Evolutionary conservation across 148 eudicot species (phyloP).

Genomic region (Chenopodium suecicum): DNA sequence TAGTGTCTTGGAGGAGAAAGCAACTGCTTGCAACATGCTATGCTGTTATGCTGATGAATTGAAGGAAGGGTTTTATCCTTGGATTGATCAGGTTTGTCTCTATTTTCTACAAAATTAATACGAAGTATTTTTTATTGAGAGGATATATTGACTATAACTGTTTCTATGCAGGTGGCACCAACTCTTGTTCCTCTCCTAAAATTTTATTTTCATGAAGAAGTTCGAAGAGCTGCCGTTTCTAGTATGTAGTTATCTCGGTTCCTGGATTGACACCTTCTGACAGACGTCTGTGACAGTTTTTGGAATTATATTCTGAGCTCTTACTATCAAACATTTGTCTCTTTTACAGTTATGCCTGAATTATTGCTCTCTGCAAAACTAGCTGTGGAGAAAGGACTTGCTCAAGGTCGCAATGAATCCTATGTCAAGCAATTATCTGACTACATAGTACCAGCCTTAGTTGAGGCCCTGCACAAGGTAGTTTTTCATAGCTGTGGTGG

Average conservation of each 20-base stretch:
- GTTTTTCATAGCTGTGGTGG: conserved; percentile 10
- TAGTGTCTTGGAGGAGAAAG: conserved; percentile 97
- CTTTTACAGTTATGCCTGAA: conserved; percentile 88
- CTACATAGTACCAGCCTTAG: conserved; percentile 81
- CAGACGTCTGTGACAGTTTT: neutral
- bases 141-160: neutral
- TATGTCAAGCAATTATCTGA: conserved; percentile 94
- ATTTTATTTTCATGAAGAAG: conserved; percentile 98
- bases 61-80: conserved; percentile 97
- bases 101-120: neutral
- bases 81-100: conserved; percentile 91
- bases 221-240: conserved; percentile 93
- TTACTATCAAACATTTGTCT: conserved; percentile 15
- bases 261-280: neutral
- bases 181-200: conserved; percentile 90
- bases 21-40: conserved; percentile 98
- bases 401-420: conserved; percentile 85
- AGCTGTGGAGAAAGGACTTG: conserved; percentile 92
- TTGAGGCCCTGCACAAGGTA: conserved; percentile 96
- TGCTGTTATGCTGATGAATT: conserved; percentile 98
- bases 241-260: conserved; percentile 38
- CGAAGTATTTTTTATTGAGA: neutral
- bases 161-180: conserved; percentile 73
- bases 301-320: conserved; percentile 12
- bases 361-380: conserved; percentile 83